A percentile compares a stretch with the other conserved stretches of the same genome.
Conservation (phyloP, 768 basidiomycete genomes). For the Boletus sensibilis region DNA sequence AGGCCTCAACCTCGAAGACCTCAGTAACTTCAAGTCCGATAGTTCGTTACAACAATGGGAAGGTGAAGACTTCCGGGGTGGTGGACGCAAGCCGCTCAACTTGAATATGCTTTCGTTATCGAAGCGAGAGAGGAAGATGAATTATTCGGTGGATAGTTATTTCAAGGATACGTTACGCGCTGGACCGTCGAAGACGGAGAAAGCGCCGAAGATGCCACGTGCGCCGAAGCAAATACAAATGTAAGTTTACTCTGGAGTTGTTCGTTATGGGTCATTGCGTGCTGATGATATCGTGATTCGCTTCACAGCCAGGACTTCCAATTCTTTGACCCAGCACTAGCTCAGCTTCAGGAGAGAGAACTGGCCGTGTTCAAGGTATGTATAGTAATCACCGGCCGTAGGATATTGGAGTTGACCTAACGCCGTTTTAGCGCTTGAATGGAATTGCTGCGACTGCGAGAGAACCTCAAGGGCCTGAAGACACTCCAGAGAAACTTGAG, state of each 20-base stretch:
- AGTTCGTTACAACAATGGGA: slow-evolving; percentile 93
- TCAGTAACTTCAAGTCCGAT: slow-evolving; percentile 96
- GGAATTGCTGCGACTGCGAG: slow-evolving; percentile 63
- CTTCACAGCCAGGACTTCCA: slow-evolving; percentile 85
- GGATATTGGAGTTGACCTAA: background rate
- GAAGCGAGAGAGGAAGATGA: slow-evolving; percentile 90
- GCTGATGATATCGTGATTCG: background rate
- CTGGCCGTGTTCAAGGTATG: slow-evolving; percentile 72
- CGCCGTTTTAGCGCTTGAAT: slow-evolving; percentile 51
- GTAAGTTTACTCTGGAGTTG: slow-evolving; percentile 43
- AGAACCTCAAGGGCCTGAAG: slow-evolving; percentile 66
- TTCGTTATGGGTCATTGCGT: background rate
- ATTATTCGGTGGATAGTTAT: slow-evolving; percentile 94
- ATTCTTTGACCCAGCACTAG: slow-evolving; percentile 84
- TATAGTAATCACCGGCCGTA: background rate
- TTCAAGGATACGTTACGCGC: slow-evolving; percentile 89
- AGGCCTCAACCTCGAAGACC: slow-evolving; percentile 86
- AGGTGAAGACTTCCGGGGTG: slow-evolving; percentile 85
- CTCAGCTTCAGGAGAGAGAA: slow-evolving; percentile 84
- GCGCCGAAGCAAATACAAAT: slow-evolving; percentile 86
- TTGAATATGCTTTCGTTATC: slow-evolving; percentile 82
- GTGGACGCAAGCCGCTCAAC: slow-evolving; percentile 70
- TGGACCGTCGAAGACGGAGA: slow-evolving; percentile 75
- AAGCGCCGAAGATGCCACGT: slow-evolving; percentile 77
- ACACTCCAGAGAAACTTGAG: slow-evolving; percentile 82